Evolutionary conservation across 495 filamentous ascomycete species (phyloP).

Genomic region (Xylaria acuta): DNA sequence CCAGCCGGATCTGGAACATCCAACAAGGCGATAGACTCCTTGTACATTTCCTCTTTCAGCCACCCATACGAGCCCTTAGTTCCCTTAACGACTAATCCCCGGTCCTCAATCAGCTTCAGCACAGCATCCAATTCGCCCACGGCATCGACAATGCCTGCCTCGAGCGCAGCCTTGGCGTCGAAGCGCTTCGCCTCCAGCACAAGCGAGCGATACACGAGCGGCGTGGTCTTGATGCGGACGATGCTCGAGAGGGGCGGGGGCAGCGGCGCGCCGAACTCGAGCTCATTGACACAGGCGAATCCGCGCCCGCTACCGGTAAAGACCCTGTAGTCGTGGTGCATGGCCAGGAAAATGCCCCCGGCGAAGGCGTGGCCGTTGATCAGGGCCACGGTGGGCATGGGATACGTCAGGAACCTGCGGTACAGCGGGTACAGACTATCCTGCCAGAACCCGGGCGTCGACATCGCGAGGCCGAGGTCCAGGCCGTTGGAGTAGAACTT

Average conservation of each 20-base stretch:
- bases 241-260: constrained; percentile 74
- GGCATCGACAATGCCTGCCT: constrained; percentile 71
- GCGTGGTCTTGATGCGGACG: constrained; percentile 70
- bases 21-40: constrained; percentile 62
- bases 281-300: constrained; percentile 77
- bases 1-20: constrained; percentile 46
- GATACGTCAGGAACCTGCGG: constrained; percentile 68
- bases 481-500: constrained; percentile 88
- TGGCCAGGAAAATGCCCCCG: constrained; percentile 78
- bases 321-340: constrained; percentile 84
- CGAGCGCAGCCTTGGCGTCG: constrained; percentile 62
- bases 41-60: constrained; percentile 77
- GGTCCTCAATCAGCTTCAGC: constrained; percentile 60
- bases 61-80: constrained; percentile 67
- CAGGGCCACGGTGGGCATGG: constrained; percentile 82
- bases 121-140: constrained; percentile 68
- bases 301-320: constrained; percentile 68
- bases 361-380: constrained; percentile 85
- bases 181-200: constrained; percentile 75
- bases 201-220: constrained; percentile 63
- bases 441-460: constrained; percentile 59
- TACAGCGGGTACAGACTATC: constrained; percentile 65
- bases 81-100: constrained; percentile 63
- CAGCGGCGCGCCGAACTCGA: constrained; percentile 77
- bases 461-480: constrained; percentile 64